Percentiles rank a stretch among this genome's conserved stretches.
phyloP scores from a whole-genome alignment of 805 yeast genomes.

The Saccharomycopsis fibuligera region DNA sequence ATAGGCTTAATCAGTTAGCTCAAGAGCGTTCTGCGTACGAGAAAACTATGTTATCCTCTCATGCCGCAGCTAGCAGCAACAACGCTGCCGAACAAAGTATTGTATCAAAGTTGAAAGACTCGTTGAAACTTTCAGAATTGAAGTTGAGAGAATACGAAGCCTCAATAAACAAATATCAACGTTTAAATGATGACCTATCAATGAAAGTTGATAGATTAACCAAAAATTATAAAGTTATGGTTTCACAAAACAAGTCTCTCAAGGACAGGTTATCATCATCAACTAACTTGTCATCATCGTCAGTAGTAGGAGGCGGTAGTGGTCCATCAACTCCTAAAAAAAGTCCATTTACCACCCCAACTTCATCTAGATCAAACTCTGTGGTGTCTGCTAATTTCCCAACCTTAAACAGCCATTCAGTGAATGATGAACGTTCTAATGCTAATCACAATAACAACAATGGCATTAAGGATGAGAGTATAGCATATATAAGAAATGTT shows the following conservation, averaged over 20 bases:
- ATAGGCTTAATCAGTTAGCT: constrained; percentile 5
- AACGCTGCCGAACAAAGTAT: constrained; percentile 16
- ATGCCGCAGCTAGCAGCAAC: too few species aligned
- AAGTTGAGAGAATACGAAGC: constrained; percentile 52
- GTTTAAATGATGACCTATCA: constrained; percentile 58
- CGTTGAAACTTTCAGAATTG: constrained; percentile 44
- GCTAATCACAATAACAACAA: background rate
- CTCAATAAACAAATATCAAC: constrained; percentile 47
- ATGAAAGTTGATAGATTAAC: constrained; percentile 61
- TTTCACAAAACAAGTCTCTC: constrained; percentile 48
- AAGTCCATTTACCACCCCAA: constrained; percentile 24
- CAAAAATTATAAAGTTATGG: constrained; percentile 61
- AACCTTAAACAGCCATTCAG: too few species aligned
- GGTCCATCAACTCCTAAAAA: constrained; percentile 1
- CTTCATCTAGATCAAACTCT: constrained; percentile 34
- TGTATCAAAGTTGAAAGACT: constrained; percentile 41
- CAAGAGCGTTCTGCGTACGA: constrained; percentile 7
- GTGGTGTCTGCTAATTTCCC: constrained; percentile 23
- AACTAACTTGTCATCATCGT: constrained; percentile 11
- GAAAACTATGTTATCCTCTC: constrained; percentile 1
- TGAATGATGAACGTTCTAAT: too few species aligned
- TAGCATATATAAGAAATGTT: constrained; percentile 83
- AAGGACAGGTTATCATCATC: constrained; percentile 30
- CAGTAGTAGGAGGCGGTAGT: constrained; percentile 9
- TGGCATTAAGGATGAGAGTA: constrained; percentile 29